Percentiles rank a stretch among this genome's conserved stretches.
These are phyloP conservation scores for Zygosaccharomyces sapae DNA, from an alignment of 1,139 yeast species.

Conservation along the genomic window DNA sequence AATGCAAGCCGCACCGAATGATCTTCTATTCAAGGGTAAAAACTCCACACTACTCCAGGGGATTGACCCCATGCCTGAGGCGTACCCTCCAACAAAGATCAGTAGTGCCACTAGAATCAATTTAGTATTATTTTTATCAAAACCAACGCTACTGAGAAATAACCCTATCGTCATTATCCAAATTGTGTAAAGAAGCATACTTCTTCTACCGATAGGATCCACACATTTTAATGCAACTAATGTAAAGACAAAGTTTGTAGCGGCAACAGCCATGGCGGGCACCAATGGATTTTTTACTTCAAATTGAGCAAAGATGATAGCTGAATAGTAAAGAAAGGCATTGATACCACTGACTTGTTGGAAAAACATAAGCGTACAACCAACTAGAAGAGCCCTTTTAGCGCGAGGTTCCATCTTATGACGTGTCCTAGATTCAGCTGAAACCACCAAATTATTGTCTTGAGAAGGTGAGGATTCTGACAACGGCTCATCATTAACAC, in stretches of 20 bases:
- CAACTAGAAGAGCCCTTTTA: constrained; percentile 58
- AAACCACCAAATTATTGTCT: not conserved
- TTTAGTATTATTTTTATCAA: constrained; percentile 19
- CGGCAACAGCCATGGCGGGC: constrained; percentile 61
- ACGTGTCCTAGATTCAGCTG: constrained; percentile 1
- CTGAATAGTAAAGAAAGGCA: constrained; percentile 71
- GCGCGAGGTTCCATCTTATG: constrained; percentile 39
- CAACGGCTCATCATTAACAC: not conserved
- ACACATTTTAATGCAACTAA: constrained; percentile 54
- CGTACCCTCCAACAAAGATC: constrained; percentile 44
- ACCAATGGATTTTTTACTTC: constrained; percentile 60
- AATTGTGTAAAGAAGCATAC: constrained; percentile 50
- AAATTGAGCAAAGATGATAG: constrained; percentile 57
- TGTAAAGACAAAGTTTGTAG: constrained; percentile 64
- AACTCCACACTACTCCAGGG: constrained; percentile 50
- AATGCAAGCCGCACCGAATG: constrained; percentile 44
- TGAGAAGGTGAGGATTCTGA: not conserved
- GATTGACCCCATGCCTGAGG: constrained; percentile 45
- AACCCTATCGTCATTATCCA: constrained; percentile 43
- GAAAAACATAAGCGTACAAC: constrained; percentile 67
- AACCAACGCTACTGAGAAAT: constrained; percentile 28
- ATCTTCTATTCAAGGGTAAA: constrained; percentile 42
- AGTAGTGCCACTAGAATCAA: constrained; percentile 38
- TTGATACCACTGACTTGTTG: constrained; percentile 73
- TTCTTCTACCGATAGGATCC: constrained; percentile 61